Evolutionary conservation across 2,329 filamentous ascomycete genomes (phyloP).

Genomic region (Neopestalotiopsis sp.): DNA sequence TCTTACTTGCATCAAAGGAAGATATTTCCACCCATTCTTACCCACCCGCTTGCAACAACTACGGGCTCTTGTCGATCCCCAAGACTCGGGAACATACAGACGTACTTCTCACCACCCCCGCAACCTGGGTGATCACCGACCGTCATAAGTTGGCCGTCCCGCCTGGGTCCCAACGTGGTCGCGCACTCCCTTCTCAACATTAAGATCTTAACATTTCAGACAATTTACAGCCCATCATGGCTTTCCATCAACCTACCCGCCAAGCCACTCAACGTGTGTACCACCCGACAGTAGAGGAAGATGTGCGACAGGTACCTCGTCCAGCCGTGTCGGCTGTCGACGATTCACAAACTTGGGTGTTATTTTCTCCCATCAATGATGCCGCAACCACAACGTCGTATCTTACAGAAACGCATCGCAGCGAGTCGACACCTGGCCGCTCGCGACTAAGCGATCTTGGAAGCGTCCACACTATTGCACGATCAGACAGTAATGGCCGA

Average conservation of each 20-base stretch:
- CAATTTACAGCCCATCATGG: constrained; percentile 44
- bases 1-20: constrained; percentile 5
- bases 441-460: constrained; percentile 82
- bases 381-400: constrained; percentile 66
- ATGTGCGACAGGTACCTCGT: constrained; percentile 40
- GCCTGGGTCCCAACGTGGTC: constrained; percentile 6
- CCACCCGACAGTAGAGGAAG: constrained; percentile 43
- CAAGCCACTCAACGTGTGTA: constrained; percentile 55
- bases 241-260: constrained; percentile 65
- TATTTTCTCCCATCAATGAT: constrained; percentile 80
- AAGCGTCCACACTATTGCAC: constrained; percentile 73
- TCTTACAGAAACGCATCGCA: constrained; percentile 69
- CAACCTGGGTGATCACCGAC: background rate
- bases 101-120: background rate
- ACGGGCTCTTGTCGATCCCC: background rate
- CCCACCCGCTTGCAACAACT: background rate
- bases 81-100: background rate
- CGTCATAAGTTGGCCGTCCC: constrained; percentile 12
- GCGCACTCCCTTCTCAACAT: background rate
- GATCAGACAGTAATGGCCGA: constrained; percentile 51
- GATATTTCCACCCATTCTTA: background rate
- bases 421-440: constrained; percentile 68
- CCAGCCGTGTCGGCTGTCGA: constrained; percentile 51
- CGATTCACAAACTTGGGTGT: constrained; percentile 91
- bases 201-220: background rate